Evolutionary conservation across 2,329 filamentous ascomycete genomes (phyloP), one percentile per base, ranked within the genome.

Genomic region (Hortaea sp.): DNA sequence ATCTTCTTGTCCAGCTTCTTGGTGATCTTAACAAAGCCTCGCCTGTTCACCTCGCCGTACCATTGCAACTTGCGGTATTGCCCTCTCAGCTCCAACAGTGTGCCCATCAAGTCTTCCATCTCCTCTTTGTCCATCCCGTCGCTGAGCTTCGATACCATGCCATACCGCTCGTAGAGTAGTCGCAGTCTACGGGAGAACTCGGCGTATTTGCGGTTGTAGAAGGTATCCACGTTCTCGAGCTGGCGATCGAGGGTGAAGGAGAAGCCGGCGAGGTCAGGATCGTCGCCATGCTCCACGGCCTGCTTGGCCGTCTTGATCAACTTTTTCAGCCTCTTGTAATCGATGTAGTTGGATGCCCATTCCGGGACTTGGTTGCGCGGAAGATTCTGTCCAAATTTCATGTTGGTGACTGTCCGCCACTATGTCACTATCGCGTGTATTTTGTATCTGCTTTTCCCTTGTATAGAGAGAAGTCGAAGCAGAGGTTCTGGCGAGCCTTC

Each of bases 1-100:
- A 95, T 79, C 69, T 94, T 95, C 71, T 98, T 98, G 69, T 98
- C 92, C 40, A 95, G 73, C 69, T 98, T 98, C 73, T 98, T 98
- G 43, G 92, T 95, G 66, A 98, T 98, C 71, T 98, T 98, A 65
- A 94, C 80, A 61, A 98, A 98, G 1, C 92, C 92, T 53, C 87
- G 78, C 44, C 89, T 80, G 66, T 98, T 98, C 60, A 97, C 90
- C 68, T 97, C 90, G 42, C 89, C 90, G 63, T 97, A 98, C 89
- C 89, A 97, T 65, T 94, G 86, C 44, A 98, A 73, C 60, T 97
- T 97, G 49, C 92, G 79, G 55, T 97, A 69, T 62, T 94, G 86
- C 44, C 82, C 84, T 47, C 92, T 80, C 49, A 97, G 74, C 67
- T 98, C 92, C 30, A 97, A 77, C 43, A 98, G 72, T 32, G 89